Base-by-base conservation (phyloP, 2,329 filamentous ascomycete genomes). In the Colletotrichum zoysiae region DNA sequence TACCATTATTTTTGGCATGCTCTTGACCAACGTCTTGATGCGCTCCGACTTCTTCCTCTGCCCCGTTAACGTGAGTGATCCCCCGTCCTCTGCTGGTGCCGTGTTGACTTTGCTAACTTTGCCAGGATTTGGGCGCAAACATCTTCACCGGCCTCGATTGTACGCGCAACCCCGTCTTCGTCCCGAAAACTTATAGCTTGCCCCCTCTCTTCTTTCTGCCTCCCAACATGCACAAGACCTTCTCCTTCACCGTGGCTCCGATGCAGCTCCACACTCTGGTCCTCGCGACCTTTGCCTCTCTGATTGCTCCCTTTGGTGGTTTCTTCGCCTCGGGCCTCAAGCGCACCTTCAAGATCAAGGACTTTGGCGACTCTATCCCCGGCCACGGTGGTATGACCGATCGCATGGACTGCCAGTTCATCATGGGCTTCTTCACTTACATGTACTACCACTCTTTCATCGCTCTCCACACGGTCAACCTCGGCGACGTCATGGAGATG, bases 381-480 rank as follows among this genome's bases (percentile, higher is more conserved):
- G 96, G 96, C 30, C 96, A 99, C 78, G 96, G 96, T 73, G 96
- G 96, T 76, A 98, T 99, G 85, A 99, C 96, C 20, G 96, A 99
- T 81, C 93, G 96, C 74, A 98, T 99, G 95, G 96, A 99, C 80
- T 99, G 96, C 82, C 96, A 99, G 80, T 99, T 99, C 84, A 98
- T 98, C 85, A 99, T 99, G 96, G 96, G 96, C 11, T 96, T 97
- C 83, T 98, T 99, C 78, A 90, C 95, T 20, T 98, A 95, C 85
- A 95, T 99, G 89, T 99, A 99, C 84, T 99, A 97, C 84, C 95
- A 98, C 81, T 96, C 93, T 78, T 99, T 99, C 81, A 95, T 99
- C 78, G 95, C 95, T 5, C 87, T 94, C 8, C 91, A 97, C 86
- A 94, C 95, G 82, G 91, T 93, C 50, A 94, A 88, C 68, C 91